Evolutionary conservation across 2,329 filamentous ascomycete genomes (phyloP), one percentile per base, ranked within the genome.

Genomic region (Phialophora chinensis): DNA sequence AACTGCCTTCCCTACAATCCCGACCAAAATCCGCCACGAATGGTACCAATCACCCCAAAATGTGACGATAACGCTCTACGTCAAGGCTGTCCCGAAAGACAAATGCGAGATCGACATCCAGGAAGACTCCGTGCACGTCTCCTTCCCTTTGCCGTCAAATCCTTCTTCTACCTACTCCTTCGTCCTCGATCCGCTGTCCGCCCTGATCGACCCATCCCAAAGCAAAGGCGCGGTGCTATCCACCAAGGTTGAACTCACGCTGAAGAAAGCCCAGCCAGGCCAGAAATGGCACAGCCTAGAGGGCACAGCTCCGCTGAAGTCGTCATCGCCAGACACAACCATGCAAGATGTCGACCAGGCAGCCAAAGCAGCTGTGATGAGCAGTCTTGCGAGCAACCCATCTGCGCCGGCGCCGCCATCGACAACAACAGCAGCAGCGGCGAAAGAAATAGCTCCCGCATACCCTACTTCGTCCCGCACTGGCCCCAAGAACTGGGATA

Each of bases 401-500:
- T 44, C 38, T 44, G 17, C 6, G 17, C 38, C 56, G 20, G 55
- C 63, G 65, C 62, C 65, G 60, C 33, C 66, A 33, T 14, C 76
- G 61, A 17, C 71, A 0, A 55, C 72, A 5, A 47, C 69, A 47
- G 35, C 71, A 0, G 54, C 72, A 4, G 44, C 69, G 44, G 35
- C 75, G 27, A 35, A 72, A 11, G 53, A 73, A n/a, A 73, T 78
- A 33, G 80, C 77, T 0, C 91, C 90, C 0, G 79, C 84, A 0
- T 97, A 98, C 76, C 94, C 95, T 0, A 94, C 93, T 0, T 97
- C 93, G 0, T 95, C 94, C 12, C 90, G 88, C 68, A 84, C 81
- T 1, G 94, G 93, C 0, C 87, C 91, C 2, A 97, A 96, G 79
- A 86, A 99, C 79, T 99, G 95, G 95, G 95, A 99, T 76, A 91